Evolutionary conservation across 2,329 filamentous ascomycete species (phyloP).

Genomic region (Ceratocystis variospora): DNA sequence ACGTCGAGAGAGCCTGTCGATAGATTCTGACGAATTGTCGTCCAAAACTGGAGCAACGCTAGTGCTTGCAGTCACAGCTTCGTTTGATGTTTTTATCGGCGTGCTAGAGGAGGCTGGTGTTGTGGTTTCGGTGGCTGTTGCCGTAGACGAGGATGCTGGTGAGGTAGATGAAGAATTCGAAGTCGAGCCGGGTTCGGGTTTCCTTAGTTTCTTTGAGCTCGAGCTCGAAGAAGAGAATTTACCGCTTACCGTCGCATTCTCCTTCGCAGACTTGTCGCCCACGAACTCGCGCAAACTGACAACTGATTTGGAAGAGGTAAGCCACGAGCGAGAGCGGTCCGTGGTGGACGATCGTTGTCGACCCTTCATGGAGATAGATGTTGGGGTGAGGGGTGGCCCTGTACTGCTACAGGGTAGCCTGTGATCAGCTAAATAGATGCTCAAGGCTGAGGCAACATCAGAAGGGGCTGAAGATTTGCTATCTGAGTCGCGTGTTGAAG

Average conservation of each 20-base stretch:
- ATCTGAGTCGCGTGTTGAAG: conserved; percentile 1
- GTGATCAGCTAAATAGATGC: conserved; percentile 4
- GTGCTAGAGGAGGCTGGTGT: not conserved
- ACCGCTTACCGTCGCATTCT: conserved; percentile 16
- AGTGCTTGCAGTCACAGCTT: not conserved
- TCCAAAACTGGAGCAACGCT: conserved; percentile 11
- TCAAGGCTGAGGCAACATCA: conserved; percentile 15
- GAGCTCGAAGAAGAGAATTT: conserved; percentile 10
- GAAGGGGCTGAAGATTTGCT: conserved; percentile 5
- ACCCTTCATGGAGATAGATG: conserved; percentile 22
- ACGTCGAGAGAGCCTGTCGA: conserved; percentile 14
- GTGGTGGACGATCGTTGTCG: conserved; percentile 35
- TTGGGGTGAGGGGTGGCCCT: conserved; percentile 12
- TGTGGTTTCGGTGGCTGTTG: not conserved
- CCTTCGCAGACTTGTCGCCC: conserved; percentile 18
- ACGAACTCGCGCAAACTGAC: conserved; percentile 27
- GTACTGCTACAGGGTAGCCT: conserved; percentile 4
- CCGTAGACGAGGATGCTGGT: not conserved
- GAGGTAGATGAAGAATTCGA: not conserved
- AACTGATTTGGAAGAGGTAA: conserved; percentile 33
- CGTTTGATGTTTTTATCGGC: not conserved
- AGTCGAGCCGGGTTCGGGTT: not conserved
- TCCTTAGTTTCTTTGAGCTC: conserved; percentile 11
- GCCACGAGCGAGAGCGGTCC: conserved; percentile 40
- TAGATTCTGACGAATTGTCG: conserved; percentile 8